Evolutionary conservation across 208 protist genomes (phyloP).

Genomic region (Trypanosoma lewisi): DNA sequence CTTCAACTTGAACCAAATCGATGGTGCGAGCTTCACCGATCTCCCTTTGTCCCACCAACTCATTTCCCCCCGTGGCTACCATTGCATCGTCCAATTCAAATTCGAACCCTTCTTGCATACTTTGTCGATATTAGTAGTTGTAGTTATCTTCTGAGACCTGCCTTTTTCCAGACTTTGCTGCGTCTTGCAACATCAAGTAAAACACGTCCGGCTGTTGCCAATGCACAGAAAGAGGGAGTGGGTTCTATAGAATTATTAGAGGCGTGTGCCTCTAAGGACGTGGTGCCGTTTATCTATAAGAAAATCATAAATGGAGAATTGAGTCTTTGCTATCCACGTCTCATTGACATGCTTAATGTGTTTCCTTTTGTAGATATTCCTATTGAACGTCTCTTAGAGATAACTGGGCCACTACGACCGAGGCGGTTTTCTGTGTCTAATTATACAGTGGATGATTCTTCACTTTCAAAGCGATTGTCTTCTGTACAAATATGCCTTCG

Average conservation of each 20-base stretch:
- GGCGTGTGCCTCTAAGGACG: slow-evolving; percentile 45
- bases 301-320: slow-evolving; percentile 42
- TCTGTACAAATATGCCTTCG: slow-evolving; percentile 34
- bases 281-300: slow-evolving; percentile 46
- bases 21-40: slow-evolving; percentile 68
- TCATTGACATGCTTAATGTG: slow-evolving; percentile 65
- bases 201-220: neutral
- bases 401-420: slow-evolving; percentile 67
- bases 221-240: slow-evolving; percentile 1
- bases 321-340: slow-evolving; percentile 66
- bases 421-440: slow-evolving; percentile 70
- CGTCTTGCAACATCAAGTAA: slow-evolving; percentile 42
- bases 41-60: slow-evolving; percentile 75
- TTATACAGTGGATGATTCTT: slow-evolving; percentile 13
- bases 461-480: neutral
- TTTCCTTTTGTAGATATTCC: slow-evolving; percentile 77
- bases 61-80: slow-evolving; percentile 85
- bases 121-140: slow-evolving; percentile 83
- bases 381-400: slow-evolving; percentile 72
- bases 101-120: slow-evolving; percentile 64
- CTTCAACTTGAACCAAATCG: slow-evolving; percentile 47
- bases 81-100: slow-evolving; percentile 47
- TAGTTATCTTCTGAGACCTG: slow-evolving; percentile 71
- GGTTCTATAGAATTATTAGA: slow-evolving; percentile 43
- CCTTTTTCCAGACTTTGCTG: slow-evolving; percentile 73